Evolutionary conservation across 257 asterid genomes (phyloP), one percentile per base, ranked within the genome.

Genomic region (Striga asiatica): DNA sequence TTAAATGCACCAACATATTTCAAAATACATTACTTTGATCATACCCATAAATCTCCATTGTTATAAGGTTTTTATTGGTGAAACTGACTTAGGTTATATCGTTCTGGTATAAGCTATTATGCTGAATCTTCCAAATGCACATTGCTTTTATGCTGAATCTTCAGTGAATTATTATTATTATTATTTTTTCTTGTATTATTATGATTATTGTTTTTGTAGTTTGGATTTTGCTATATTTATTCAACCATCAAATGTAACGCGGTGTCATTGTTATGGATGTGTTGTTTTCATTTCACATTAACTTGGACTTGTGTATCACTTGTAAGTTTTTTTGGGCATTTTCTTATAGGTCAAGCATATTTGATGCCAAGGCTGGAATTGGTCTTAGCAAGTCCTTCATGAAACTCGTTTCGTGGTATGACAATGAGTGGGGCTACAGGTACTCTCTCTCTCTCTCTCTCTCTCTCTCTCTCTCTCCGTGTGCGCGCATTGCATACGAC

Each of bases 391-490:
- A 65, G 45, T 79, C 95, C 12, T 82, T 88, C 78, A 68, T 92
- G 93, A 92, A 92, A 77, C 83, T 92, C 0, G 93, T 92, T 41
- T 77, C 99, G 5, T 92, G 99, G 99, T 92, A 92, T 20, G 99
- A 92, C 38, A 92, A 88, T 16, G 99, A 92, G 67, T 92, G 97
- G 97, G 99, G 99, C 62, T 92, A 92, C 94, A 92, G 97, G 96
- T 87, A 87, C 23, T 3, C 6, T 6, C 6, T 45, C 66, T 66
- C 50, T 20, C 62, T 24, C 48, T 21, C 42, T 32, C 32, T 4
- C 12, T 8, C 10, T 46, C 65, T 65, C 50, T 25, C 62, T 29
- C 53, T 17, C 39, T 34, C 13, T 34, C 13, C 11, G 5, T 34
- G 12, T 45, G 6, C 18, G 14, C 5, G n/a, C 35, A 29, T 18